Evolutionary conservation across 495 filamentous ascomycete genomes (phyloP), one percentile per base, ranked within the genome.

Genomic region (Oidiodendron maius): DNA sequence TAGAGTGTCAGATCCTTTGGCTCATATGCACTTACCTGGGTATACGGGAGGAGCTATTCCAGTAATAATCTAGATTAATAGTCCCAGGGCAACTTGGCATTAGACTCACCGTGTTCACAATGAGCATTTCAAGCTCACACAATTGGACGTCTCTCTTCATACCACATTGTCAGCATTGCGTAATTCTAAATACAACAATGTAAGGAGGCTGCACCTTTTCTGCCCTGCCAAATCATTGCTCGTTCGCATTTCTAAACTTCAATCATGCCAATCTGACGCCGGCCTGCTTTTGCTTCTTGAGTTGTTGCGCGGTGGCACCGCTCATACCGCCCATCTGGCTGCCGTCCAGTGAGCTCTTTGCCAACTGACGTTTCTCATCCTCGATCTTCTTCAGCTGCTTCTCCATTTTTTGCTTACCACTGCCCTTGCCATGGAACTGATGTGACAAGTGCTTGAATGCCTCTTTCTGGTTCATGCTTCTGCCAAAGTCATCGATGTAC

Each of bases 391-490:
- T 96, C 41, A 98, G 68, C 45, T 78, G 73, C 71, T 97, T 97
- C 73, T 97, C 91, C 20, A 89, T 96, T 83, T 98, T 98, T 71
- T 86, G 86, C 76, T 96, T 96, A 44, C 93, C 93, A 60, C 84
- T 90, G 36, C 91, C 90, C 70, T 97, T 96, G 45, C 93, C 93
- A 69, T 98, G 93, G 81, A 98, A 98, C 65, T 94, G 86, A 68
- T 98, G 93, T 58, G 82, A 89, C 38, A 97, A 72, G 61, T 96
- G 80, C 71, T 89, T 89, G 74, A 97, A 98, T 1, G 93, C 93
- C 67, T 98, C 93, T 71, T 97, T 98, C 61, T 85, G 80, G 56
- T 84, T 83, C 78, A 98, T 86, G 40, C 72, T 67, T 22, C 93
- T 81, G 4, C 93, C 93, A 59, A 78, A 80, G 41, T 90, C 90